Conservation (phyloP, 257 asterid species). For the Parsonsia alboflavescens region DNA sequence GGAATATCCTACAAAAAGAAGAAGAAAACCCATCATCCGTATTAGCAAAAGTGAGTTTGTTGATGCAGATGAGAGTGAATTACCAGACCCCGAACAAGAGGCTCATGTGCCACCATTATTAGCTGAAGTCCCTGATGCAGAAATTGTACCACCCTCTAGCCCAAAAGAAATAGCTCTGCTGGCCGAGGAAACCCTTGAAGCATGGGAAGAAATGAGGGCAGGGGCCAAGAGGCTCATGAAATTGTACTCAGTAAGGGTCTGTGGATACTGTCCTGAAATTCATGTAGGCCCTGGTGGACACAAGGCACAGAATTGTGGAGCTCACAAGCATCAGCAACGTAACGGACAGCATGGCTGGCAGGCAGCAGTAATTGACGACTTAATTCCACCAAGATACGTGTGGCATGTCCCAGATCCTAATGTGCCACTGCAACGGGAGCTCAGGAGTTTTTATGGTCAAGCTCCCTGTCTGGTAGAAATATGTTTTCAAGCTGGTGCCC, state of each 20-base stretch:
- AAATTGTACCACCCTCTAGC: conserved; percentile 51
- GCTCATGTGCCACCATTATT: conserved; percentile 45
- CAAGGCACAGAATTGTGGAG: conserved; percentile 95
- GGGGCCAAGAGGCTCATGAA: conserved; percentile 74
- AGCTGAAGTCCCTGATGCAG: conserved; percentile 46
- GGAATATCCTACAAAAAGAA: conserved; percentile 79
- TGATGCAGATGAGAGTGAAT: conserved; percentile 89
- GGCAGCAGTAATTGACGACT: conserved; percentile 67
- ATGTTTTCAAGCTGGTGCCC: conserved; percentile 80
- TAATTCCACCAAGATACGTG: conserved; percentile 83
- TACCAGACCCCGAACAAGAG: conserved; percentile 72
- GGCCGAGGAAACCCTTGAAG: conserved; percentile 74
- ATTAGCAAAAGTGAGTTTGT: conserved; percentile 75
- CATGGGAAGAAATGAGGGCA: conserved; percentile 83
- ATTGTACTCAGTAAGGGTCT: conserved; percentile 78
- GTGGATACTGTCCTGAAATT: conserved; percentile 92
- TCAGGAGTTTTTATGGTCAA: conserved; percentile 80
- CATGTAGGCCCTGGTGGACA: conserved; percentile 89
- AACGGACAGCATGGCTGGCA: conserved; percentile 99
- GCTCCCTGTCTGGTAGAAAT: conserved; percentile 89
- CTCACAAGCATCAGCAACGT: conserved; percentile 95
- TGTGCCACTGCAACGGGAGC: conserved; percentile 52
- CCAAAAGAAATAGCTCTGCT: conserved; percentile 47
- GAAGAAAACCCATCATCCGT: conserved; percentile 85
- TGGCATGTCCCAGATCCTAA: conserved; percentile 79